Evolutionary conservation across 2,329 filamentous ascomycete species (phyloP), one percentile per base, ranked within the genome.

Genomic region (Grosmannia serpens): DNA sequence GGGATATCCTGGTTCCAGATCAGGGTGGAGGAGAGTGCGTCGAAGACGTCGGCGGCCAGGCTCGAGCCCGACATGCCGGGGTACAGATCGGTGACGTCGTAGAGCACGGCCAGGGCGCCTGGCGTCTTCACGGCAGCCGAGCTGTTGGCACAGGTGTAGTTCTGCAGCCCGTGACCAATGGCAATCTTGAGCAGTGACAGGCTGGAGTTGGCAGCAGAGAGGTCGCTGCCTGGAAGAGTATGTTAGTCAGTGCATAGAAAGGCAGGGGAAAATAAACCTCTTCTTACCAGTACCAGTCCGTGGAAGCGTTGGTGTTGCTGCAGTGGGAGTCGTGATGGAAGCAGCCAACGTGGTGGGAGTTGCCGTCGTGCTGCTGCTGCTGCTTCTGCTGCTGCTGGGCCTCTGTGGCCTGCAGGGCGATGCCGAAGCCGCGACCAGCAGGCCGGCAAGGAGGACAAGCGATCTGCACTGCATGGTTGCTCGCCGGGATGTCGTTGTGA

Each of bases 111-210:
- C 27, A 84, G 72, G 53, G 83, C 83, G 52, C 83, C 82, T 24
- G 71, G 68, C 7, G 65, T 65, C 33, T 75, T 71, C 0, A 65
- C 63, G 2, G 67, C 69, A 11, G 70, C 68, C 20, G 66, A 60
- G n/a, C 64, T 62, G 15, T 65, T 58, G 33, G 65, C 67, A 70
- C 84, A 87, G 44, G 81, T 84, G 74, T 87, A 87, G 77, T 87
- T 87, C 66, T 87, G 84, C 65, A 84, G 79, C 59, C 84, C 84
- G 64, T 84, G 78, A 64, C 84, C 84, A 49, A 87, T 71, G 58
- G 76, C 77, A 62, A 87, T 79, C 71, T 77, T 72, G 67, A 80
- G 77, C 44, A 84, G 71, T 6, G 68, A 67, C 50, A 73, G 65
- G 61, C 66, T 66, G 11, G 70, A 61, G 3, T 75, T 63, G 1